A percentile compares a stretch with the other conserved stretches of the same genome.
phyloP scores from a whole-genome alignment of 1,284 basidiomycete genomes.

The Naganishia cerealis region DNA sequence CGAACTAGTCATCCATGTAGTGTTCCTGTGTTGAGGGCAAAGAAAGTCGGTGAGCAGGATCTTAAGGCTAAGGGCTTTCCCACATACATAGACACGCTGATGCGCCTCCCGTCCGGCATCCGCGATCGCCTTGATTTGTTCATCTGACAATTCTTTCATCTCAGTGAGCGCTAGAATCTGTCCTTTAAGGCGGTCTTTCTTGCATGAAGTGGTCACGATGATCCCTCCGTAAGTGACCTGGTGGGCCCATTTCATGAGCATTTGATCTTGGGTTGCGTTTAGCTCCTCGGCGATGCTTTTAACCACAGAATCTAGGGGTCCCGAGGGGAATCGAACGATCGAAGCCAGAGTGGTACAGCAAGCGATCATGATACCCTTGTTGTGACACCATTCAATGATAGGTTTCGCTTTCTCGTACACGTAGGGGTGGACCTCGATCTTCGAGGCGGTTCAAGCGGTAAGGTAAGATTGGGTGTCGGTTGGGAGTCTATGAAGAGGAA shows the following conservation, averaged over 20 bases:
- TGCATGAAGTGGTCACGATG: conserved; percentile 50
- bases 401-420: conserved; percentile 64
- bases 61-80: not conserved
- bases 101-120: conserved; percentile 36
- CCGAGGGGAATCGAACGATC: conserved; percentile 57
- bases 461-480: no score
- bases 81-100: conserved; percentile 40
- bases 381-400: conserved; percentile 60
- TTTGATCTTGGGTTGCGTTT: conserved; percentile 43
- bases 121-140: not conserved
- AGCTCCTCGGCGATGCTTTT: conserved; percentile 56
- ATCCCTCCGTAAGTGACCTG: conserved; percentile 52
- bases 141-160: conserved; percentile 41
- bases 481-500: conserved; percentile 31
- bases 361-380: conserved; percentile 64
- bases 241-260: conserved; percentile 49
- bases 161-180: conserved; percentile 29
- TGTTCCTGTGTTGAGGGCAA: not conserved
- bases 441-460: not conserved
- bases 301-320: conserved; percentile 61
- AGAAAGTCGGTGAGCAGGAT: not conserved
- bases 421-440: conserved; percentile 80
- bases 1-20: not conserved
- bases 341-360: conserved; percentile 62
- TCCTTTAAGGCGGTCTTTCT: conserved; percentile 10